phyloP scores from a whole-genome alignment of 2,329 filamentous ascomycete genomes.

The Talaromyces sp. region DNA sequence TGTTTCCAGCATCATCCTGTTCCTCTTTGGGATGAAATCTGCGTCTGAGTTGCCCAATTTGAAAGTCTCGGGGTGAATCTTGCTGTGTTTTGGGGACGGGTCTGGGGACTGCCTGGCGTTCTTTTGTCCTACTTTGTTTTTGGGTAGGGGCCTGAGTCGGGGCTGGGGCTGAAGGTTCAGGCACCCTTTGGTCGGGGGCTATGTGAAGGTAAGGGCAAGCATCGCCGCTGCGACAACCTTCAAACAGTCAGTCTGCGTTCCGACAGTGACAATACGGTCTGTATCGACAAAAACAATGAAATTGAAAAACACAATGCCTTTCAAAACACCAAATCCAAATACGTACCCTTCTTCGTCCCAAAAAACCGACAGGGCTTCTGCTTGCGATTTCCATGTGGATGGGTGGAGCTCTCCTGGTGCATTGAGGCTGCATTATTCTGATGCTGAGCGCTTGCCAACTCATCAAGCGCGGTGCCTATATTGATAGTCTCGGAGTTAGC shows the following conservation, averaged over 20 bases:
- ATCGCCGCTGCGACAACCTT: conserved; percentile 55
- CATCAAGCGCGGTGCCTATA: conserved; percentile 22
- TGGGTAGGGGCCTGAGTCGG: conserved; percentile 18
- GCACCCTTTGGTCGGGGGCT: conserved; percentile 22
- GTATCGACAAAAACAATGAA: conserved; percentile 20
- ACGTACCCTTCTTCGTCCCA: conserved; percentile 41
- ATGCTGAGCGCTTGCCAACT: conserved; percentile 29
- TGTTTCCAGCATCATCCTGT: conserved; percentile 39
- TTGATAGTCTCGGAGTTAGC: conserved; percentile 21
- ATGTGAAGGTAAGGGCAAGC: conserved; percentile 54
- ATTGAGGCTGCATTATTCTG: conserved; percentile 22
- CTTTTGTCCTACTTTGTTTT: not conserved
- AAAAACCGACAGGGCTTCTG: conserved; percentile 39
- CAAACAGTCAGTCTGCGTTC: conserved; percentile 14
- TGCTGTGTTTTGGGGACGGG: conserved; percentile 65
- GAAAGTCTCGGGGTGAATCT: conserved; percentile 69
- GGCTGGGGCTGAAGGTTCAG: conserved; percentile 21
- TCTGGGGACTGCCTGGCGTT: conserved; percentile 50
- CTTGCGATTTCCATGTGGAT: conserved; percentile 22
- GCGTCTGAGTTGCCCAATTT: conserved; percentile 69
- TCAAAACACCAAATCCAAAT: not conserved
- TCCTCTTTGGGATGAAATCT: conserved; percentile 59
- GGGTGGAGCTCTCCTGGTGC: conserved; percentile 19
- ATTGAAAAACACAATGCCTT: conserved; percentile 19
- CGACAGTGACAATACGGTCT: conserved; percentile 7